Base-by-base conservation (phyloP, 2,329 filamentous ascomycete genomes). In the Thielaviopsis ethacetica region DNA sequence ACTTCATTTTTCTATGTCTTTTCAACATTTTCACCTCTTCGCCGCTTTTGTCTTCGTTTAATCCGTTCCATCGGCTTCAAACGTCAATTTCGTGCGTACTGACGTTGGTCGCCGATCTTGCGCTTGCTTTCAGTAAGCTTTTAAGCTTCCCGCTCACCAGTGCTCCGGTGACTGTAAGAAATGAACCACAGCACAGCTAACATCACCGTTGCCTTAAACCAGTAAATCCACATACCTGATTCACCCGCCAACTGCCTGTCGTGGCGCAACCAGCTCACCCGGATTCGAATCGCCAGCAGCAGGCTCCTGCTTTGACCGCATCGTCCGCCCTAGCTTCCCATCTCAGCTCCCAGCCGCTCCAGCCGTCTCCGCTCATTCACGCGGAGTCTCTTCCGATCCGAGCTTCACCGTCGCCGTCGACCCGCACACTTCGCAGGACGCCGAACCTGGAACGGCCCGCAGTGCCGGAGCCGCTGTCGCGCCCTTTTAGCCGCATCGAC, bases 351-450 rank as follows among this genome's bases (percentile, higher is more conserved):
- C 27, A 38, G 10, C 64, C 77, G 76, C 61, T 76, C 76, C 64
- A 80, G 77, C 7, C 73, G 77, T 19, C 77, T 71, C 62, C 79
- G 79, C 65, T 72, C 73, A 55, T 70, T 69, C 27, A 72, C 71
- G 56, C 69, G 73, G 49, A 72, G 68, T 58, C 74, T 74, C 49
- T 71, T 73, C 59, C 72, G 71, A 19, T 53, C 68, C 66, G 53
- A 67, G 67, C 62, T 68, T 77, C 53, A 75, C 78, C 65, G 65
- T 77, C 62, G 73, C 73, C 60, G 73, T 75, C 22, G 72, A 38
- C 30, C 49, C 58, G 38, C 34, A 38, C 51, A 4, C 52, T 58
- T 17, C 44, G 60, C n/a, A 54, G 47, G 13, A 59, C 70, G 69
- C 59, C 30, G 38, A 22, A 54, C 55, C 54, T 47, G 15, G 56